Conservation (phyloP, 2,329 filamentous ascomycete genomes). For the Aspergillus ochraceus region DNA sequence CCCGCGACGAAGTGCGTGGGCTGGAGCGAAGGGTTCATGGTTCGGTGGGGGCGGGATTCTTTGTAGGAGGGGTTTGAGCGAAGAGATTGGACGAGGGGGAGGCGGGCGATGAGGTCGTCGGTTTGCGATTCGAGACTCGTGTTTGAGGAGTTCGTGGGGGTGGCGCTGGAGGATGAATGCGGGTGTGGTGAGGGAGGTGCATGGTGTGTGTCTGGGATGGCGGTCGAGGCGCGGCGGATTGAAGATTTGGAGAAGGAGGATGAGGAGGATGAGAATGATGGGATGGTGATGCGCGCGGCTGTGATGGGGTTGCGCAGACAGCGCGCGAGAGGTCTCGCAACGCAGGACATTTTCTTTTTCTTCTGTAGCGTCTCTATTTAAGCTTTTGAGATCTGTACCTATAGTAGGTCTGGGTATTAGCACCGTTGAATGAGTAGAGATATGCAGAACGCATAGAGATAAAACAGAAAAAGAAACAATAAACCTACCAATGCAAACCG, state of each 20-base stretch:
- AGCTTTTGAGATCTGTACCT: no score
- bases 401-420: background rate
- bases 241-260: background rate
- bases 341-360: background rate
- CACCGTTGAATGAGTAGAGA: no score
- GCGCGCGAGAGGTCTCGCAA: background rate
- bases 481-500: background rate
- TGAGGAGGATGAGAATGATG: background rate
- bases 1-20: constrained; percentile 76
- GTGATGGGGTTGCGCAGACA: background rate
- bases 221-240: constrained; percentile 4
- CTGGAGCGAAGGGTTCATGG: constrained; percentile 69
- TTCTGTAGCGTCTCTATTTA: background rate
- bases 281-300: background rate
- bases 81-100: constrained; percentile 68
- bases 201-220: constrained; percentile 10
- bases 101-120: constrained; percentile 38
- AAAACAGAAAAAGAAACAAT: no score
- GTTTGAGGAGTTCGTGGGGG: constrained; percentile 44
- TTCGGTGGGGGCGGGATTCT: constrained; percentile 80
- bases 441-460: no score
- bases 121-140: constrained; percentile 6
- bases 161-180: constrained; percentile 19
- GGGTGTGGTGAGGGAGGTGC: constrained; percentile 1
- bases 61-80: constrained; percentile 63